Base-by-base conservation (phyloP, 495 filamentous ascomycete species). In the Lindgomyces ingoldianus region DNA sequence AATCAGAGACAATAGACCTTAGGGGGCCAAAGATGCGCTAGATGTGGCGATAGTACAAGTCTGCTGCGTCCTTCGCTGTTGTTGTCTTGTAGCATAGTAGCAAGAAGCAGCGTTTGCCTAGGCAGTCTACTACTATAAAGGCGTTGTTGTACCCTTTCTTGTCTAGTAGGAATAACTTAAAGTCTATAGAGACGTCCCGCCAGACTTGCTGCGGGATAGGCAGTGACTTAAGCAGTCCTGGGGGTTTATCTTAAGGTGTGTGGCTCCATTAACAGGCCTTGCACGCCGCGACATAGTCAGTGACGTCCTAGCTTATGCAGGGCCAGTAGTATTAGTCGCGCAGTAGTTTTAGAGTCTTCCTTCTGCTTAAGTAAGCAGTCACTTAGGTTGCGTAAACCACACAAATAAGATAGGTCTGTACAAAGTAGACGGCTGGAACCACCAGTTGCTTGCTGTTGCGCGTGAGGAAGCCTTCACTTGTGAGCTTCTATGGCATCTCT, bases 151-250 rank as follows among this genome's bases (percentile, higher is more conserved):
- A 39, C 6, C 33, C 33, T 39, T 39, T 39, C 33, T 39, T 39
- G 33, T 39, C 33, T 14, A 6, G 6, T 6, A 14, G 33, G 33
- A 39, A 47, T 19, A 19, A 47, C n/a, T 47, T 47, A 22, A 47
- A 47, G 18, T 47, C 44, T n/a, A 47, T 47, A n/a, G n/a, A 47
- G 14, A 47, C n/a, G 44, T 47, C 44, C 26, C 26, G 49, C 49
- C 25, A 42, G 16, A 3, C 44, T n/a, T 8, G 57, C 52, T 68
- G 21, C 2, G 63, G 68, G n/a, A 70, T 45, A 19, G 61, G 50
- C 12, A 47, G 44, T 19, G 69, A 66, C 44, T 72, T 58, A 12
- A 73, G 55, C 21, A 70, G 49, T 2, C 62, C 63, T 39, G 70
- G 57, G 29, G 39, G 49, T 11, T 46, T 14, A 9, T 65, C 33